Base-by-base conservation (phyloP, 208 protist species). In the Phytomonas francai region DNA sequence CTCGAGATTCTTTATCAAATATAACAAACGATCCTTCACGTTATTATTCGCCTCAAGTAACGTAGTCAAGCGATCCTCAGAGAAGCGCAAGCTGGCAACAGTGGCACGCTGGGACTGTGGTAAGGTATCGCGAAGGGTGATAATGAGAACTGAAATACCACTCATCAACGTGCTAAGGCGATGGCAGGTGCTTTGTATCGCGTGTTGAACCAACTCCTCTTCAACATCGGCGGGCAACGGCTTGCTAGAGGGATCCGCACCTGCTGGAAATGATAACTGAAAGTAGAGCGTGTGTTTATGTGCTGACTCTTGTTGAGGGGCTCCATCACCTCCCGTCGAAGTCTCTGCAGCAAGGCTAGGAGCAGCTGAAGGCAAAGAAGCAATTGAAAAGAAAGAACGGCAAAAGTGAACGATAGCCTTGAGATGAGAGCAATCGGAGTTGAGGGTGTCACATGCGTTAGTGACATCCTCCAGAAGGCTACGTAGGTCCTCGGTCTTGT, bases 371-470 rank as follows among this genome's bases (percentile, higher is more conserved):
- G 11, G 61, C 7, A n/a, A n/a, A 60, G 9, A 39, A 61, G 30
- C 19, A 27, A 69, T 30, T 39, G 65, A 29, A 61, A 81, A 77
- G 60, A 88, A 89, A 59, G 80, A 76, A n/a, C 74, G 74, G 65
- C 82, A 92, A 61, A 93, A 89, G 65, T 83, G 65, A n/a, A 68
- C 77, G 25, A 89, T 27, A 30, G 87, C 77, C 14, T 73, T 67
- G 45, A 87, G 73, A 25, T 61, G 63, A n/a, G 69, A 62, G 39
- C 72, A 75, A 36, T 83, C 72, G 4, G 75, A 74, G 70, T 85
- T 76, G 19, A 90, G 77, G 3, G 59, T 36, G 62, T 90, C 84
- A 58, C 78, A 77, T 34, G 70, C 56, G 4, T 67, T 62, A 0
- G 79, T 79, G 22, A 71, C 69, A 0, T 70, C 59, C 25, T 87